phyloP scores from a whole-genome alignment of 73 alveolate species.

The Stentor coeruleus region DNA sequence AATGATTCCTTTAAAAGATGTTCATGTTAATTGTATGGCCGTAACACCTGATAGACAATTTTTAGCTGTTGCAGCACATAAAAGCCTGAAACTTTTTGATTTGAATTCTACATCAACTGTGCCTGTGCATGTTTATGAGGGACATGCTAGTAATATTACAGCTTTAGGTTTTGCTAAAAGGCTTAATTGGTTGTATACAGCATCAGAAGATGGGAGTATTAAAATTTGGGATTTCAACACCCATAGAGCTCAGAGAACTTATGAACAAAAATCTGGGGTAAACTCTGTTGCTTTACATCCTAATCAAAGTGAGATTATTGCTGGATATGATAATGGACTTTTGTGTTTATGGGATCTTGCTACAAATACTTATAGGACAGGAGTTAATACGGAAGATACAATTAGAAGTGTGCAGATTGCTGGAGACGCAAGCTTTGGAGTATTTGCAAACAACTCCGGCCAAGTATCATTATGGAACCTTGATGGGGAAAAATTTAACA shows the following conservation, averaged over 20 bases:
- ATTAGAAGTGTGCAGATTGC: slow-evolving; percentile 70
- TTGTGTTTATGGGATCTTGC: slow-evolving; percentile 79
- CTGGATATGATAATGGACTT: slow-evolving; percentile 79
- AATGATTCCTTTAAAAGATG: slow-evolving; percentile 63
- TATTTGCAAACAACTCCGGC: slow-evolving; percentile 82
- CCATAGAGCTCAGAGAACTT: slow-evolving; percentile 51
- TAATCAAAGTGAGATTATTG: slow-evolving; percentile 71
- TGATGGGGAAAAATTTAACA: neutral
- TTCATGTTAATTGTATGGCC: slow-evolving; percentile 69
- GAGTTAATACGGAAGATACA: slow-evolving; percentile 64
- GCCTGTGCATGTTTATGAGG: slow-evolving; percentile 61
- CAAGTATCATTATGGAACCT: slow-evolving; percentile 47
- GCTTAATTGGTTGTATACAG: slow-evolving; percentile 62
- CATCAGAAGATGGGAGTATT: slow-evolving; percentile 79
- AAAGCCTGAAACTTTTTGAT: slow-evolving; percentile 64
- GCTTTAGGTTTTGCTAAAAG: slow-evolving; percentile 66
- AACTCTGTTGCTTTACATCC: slow-evolving; percentile 78
- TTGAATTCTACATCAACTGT: slow-evolving; percentile 45
- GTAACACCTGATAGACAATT: slow-evolving; percentile 68
- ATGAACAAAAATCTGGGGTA: slow-evolving; percentile 45
- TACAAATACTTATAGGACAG: slow-evolving; percentile 53
- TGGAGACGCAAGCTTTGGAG: slow-evolving; percentile 65
- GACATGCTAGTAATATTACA: slow-evolving; percentile 71
- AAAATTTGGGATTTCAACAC: slow-evolving; percentile 77
- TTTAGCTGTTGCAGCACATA: slow-evolving; percentile 74